Percentiles rank a stretch among this genome's conserved stretches.
Conservation (phyloP, 2,329 filamentous ascomycete genomes). For the Colletotrichum siamense region DNA sequence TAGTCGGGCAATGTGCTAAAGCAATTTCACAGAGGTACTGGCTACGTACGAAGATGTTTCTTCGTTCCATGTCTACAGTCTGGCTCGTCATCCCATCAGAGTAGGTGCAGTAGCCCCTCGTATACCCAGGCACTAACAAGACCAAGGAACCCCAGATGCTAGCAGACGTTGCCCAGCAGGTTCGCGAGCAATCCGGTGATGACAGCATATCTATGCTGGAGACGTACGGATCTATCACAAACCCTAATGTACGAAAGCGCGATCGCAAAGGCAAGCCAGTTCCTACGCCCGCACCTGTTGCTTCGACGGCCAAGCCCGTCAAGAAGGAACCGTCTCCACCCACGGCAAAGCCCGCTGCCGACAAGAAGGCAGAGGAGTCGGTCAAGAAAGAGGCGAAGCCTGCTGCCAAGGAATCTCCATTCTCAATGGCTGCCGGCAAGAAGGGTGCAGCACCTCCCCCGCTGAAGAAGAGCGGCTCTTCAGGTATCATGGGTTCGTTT, state of each 20-base stretch:
- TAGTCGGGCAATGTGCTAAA: constrained; percentile 20
- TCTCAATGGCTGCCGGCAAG: constrained; percentile 44
- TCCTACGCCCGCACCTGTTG: constrained; percentile 24
- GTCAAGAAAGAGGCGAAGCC: constrained; percentile 42
- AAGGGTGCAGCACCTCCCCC: constrained; percentile 36
- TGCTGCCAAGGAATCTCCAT: constrained; percentile 42
- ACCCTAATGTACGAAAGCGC: constrained; percentile 66
- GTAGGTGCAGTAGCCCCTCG: constrained; percentile 37
- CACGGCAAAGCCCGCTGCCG: constrained; percentile 23
- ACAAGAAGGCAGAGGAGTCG: constrained; percentile 26
- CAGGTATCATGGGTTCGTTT: constrained; percentile 77
- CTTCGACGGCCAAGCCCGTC: constrained; percentile 31
- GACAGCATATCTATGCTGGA: constrained; percentile 65
- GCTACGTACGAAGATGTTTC: constrained; percentile 73
- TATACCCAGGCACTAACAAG: neutral
- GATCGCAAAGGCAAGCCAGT: constrained; percentile 42
- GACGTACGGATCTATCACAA: constrained; percentile 77
- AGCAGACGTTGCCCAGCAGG: constrained; percentile 70
- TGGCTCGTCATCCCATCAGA: constrained; percentile 74
- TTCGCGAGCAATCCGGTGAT: constrained; percentile 62
- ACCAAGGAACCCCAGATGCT: constrained; percentile 70
- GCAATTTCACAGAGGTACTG: constrained; percentile 62
- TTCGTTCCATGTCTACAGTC: constrained; percentile 87
- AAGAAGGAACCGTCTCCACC: constrained; percentile 35
- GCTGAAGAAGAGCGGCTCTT: constrained; percentile 64